phyloP scores from a whole-genome alignment of 1,139 yeast genomes.

The Kluyveromyces sp. region DNA sequence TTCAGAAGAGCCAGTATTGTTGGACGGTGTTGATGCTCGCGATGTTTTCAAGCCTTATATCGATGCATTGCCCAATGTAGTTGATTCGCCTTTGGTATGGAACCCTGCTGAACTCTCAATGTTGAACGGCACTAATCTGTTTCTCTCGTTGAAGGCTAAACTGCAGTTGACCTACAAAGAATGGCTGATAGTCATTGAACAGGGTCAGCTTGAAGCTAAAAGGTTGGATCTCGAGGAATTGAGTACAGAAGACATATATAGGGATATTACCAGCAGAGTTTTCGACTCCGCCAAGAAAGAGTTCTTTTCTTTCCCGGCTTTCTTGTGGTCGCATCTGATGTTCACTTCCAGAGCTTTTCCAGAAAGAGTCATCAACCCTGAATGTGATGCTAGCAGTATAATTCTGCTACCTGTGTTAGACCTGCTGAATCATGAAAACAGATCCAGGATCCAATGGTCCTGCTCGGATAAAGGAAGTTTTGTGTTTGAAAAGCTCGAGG shows the following conservation, averaged over 20 bases:
- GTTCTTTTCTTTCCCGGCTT: constrained; percentile 65
- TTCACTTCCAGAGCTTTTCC: constrained; percentile 80
- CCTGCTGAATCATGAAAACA: constrained; percentile 62
- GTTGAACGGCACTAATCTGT: constrained; percentile 56
- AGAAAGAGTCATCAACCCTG: constrained; percentile 37
- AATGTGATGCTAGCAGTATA: constrained; percentile 35
- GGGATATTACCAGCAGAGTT: constrained; percentile 10
- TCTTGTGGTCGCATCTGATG: constrained; percentile 68
- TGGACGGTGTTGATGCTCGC: constrained; percentile 13
- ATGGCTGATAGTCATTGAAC: constrained; percentile 23
- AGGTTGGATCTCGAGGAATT: not conserved
- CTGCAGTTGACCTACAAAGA: constrained; percentile 30
- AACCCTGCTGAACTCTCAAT: constrained; percentile 42
- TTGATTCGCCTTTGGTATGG: constrained; percentile 65
- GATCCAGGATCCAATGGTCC: constrained; percentile 60
- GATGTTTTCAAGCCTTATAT: constrained; percentile 44
- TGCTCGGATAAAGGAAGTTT: constrained; percentile 22
- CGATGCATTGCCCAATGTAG: constrained; percentile 47
- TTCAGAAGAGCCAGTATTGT: constrained; percentile 22
- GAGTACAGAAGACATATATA: constrained; percentile 13
- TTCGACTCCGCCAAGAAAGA: not conserved
- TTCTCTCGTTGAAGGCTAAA: constrained; percentile 32
- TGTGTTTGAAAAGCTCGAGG: constrained; percentile 20
- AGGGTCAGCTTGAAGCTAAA: not conserved
- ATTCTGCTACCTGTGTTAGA: constrained; percentile 76